These are phyloP conservation scores for Lomentospora prolificans DNA, from an alignment of 2,329 filamentous ascomycete species.

Conservation along the genomic window DNA sequence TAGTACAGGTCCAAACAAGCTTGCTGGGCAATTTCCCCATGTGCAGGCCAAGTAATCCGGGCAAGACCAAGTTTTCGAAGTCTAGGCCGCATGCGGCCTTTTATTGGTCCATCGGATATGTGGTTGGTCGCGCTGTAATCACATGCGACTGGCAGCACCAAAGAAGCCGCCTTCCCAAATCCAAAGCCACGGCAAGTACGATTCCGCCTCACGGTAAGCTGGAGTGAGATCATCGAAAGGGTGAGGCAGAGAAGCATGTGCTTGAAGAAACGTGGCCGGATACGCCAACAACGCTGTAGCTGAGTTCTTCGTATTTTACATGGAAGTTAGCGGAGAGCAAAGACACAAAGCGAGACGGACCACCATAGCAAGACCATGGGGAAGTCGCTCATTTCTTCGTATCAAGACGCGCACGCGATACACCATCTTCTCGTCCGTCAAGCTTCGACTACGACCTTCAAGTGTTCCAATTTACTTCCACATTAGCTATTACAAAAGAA, in stretches of 20 bases:
- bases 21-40: slow-evolving; percentile 1
- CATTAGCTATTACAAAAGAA: too few species aligned
- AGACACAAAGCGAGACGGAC: too few species aligned
- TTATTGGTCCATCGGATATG: background rate
- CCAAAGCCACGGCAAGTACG: background rate
- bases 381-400: too few species aligned
- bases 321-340: too few species aligned
- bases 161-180: background rate
- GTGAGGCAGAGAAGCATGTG: background rate
- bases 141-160: background rate
- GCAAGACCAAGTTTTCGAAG: background rate
- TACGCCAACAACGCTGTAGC: too few species aligned
- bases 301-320: too few species aligned
- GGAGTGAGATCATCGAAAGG: background rate
- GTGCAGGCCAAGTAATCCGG: background rate
- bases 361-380: too few species aligned
- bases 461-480: too few species aligned
- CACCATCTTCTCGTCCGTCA: too few species aligned
- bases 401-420: too few species aligned
- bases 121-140: background rate
- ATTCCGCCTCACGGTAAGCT: background rate
- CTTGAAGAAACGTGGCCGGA: too few species aligned
- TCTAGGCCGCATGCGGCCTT: background rate
- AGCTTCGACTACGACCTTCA: too few species aligned
- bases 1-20: background rate